Evolutionary conservation across 2,329 filamentous ascomycete species (phyloP), one percentile per base, ranked within the genome.

Genomic region (Phialophora verrucosa): DNA sequence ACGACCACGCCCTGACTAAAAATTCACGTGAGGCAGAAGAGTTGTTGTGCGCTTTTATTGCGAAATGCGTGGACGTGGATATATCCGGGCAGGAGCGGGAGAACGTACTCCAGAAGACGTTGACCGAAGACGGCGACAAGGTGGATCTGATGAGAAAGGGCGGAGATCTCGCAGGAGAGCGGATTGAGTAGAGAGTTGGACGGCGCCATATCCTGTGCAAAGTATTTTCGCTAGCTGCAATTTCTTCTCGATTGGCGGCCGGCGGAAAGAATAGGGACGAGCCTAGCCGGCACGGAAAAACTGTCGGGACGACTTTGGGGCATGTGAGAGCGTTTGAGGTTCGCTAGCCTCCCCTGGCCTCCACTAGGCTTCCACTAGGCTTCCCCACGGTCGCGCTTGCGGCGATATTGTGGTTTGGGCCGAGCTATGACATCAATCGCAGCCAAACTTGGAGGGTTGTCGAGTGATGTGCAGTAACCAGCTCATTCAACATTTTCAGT

Each of bases 1-100:
- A 82, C 65, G 77, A 81, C 69, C 80, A 83, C 73, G 77, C 77
- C 12, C 71, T 82, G 59, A 79, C 74, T n/a, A 59, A 62, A 31
- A 78, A 80, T 66, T 76, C 77, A 49, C 62, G 69, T 35, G 68
- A 75, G 64, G 80, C 75, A 1, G 80, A 82, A 71, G 74, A 69
- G 51, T 71, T 79, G 73, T 72, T 82, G 20, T 76, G 79, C 10
- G 73, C 75, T 7, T 82, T 82, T 66, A 74, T 78, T 4, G 72
- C 75, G 20, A 72, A 66, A 49, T 77, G 76, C 49, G 32, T 60
- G 59, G 64, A 56, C 17, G 29, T 58, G n/a, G 59, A 69, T 47
- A 51, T 73, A 7, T 59, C 54, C 3, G 47, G 62, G 23, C 53
- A 59, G 14, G 59, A 70, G 20, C 51, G 67, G 14, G 58, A 58